Percentiles rank a stretch among this genome's conserved stretches.
phyloP scores from a whole-genome alignment of 1,139 yeast genomes.

The Blastobotrys proliferans region DNA sequence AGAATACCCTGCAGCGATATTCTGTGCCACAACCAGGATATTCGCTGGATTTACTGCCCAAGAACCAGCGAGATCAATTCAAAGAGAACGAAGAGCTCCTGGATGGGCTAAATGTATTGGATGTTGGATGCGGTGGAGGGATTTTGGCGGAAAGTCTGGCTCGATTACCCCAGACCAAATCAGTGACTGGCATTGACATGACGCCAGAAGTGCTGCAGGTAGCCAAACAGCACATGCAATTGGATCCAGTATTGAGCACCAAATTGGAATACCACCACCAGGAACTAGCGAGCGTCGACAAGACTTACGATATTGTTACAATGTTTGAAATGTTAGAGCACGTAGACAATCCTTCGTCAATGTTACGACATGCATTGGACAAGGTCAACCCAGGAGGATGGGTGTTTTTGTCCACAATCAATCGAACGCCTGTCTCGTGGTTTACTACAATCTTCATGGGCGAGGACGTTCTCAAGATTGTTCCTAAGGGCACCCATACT shows the following conservation, averaged over 20 bases:
- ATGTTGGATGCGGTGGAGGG: conserved; percentile 98
- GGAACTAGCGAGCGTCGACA: conserved; percentile 50
- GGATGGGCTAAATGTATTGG: conserved; percentile 53
- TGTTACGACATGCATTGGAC: conserved; percentile 60
- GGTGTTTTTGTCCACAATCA: conserved; percentile 84
- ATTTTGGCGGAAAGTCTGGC: conserved; percentile 84
- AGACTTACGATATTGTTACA: conserved; percentile 68
- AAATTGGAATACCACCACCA: conserved; percentile 57
- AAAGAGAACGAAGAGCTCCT: conserved; percentile 44
- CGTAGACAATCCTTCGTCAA: conserved; percentile 76
- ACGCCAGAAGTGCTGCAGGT: conserved; percentile 78
- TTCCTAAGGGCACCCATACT: conserved; percentile 91
- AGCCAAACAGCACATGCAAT: conserved; percentile 61
- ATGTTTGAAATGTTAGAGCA: conserved; percentile 95
- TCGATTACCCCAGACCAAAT: conserved; percentile 49
- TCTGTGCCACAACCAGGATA: conserved; percentile 57
- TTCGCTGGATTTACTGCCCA: conserved; percentile 61
- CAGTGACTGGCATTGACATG: conserved; percentile 79
- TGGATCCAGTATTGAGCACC: conserved; percentile 56
- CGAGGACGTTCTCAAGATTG: conserved; percentile 71
- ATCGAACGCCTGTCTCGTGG: conserved; percentile 86
- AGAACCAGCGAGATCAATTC: conserved; percentile 44
- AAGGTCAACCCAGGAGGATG: conserved; percentile 78
- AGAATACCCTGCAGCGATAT: conserved; percentile 50
- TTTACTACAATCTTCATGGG: conserved; percentile 91